Evolutionary conservation across 2,329 filamentous ascomycete species (phyloP), one percentile per base, ranked within the genome.

Genomic region (Simplicillium aogashimaense): DNA sequence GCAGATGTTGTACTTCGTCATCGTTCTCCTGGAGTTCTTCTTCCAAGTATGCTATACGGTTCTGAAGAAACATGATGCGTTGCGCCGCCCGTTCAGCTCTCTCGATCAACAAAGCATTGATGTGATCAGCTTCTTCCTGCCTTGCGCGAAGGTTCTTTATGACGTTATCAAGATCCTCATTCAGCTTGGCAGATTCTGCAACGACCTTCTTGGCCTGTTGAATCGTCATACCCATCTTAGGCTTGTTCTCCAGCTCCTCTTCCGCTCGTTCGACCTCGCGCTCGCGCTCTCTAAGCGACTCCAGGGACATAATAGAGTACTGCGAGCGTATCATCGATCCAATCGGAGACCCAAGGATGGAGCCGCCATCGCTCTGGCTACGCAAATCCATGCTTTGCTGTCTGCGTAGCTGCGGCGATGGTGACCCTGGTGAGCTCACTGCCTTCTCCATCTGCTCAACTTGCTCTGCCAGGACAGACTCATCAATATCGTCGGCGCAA

Each of bases 91-190:
- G 65, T 53, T 81, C 72, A 42, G 74, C 69, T 44, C 76, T 70
- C 33, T 69, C 69, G 39, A 78, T 66, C 16, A 82, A 69, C 28
- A 82, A 57, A 17, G 66, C 66, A 50, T 82, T 77, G 42, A 84
- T 78, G 47, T 81, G 76, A 55, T 78, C 70, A 34, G 73, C 70
- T 56, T 82, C 77, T 53, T 80, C 73, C 46, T 72, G 72, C 31
- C 77, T 66, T 31, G 65, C 66, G 40, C 67, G 63, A 15, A 82
- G 62, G 41, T 69, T 72, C 20, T 57, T 56, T 29, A 76, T 61
- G 10, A 76, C 63, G 5, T 58, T 58, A 5, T 67, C 63, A 29
- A 82, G 55, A 44, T 74, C 68, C 14, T 61, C 57, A 31, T 70
- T 70, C 3, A 81, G 55, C 45, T 64, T 64, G 39, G 47, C 48